Percentiles rank a stretch among this genome's conserved stretches.
Evolutionary conservation across 2,329 filamentous ascomycete species (phyloP).

Genomic region (Colletotrichum cereale): DNA sequence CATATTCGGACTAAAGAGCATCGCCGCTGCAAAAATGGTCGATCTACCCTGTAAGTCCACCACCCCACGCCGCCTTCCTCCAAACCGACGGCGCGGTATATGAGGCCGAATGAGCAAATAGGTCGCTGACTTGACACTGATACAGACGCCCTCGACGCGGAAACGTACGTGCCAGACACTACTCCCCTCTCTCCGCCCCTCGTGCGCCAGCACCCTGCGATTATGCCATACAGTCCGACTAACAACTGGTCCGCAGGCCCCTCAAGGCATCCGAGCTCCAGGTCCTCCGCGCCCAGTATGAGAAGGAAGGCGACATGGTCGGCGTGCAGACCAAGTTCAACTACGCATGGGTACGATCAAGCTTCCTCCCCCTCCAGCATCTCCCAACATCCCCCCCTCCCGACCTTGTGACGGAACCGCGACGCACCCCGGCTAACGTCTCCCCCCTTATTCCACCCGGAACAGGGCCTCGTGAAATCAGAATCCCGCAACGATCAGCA

Average conservation of each 20-base stretch:
- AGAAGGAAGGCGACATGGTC: slow-evolving; percentile 97
- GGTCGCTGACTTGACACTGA: slow-evolving; percentile 31
- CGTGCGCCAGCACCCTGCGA: neutral
- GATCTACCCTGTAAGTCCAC: slow-evolving; percentile 61
- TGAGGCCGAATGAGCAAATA: neutral
- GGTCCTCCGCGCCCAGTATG: slow-evolving; percentile 92
- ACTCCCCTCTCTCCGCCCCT: neutral
- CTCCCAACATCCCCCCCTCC: slow-evolving; percentile 5
- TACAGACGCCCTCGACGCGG: slow-evolving; percentile 95
- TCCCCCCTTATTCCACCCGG: neutral
- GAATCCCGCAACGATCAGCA: slow-evolving; percentile 87
- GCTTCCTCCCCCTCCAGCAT: neutral
- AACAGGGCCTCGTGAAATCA: slow-evolving; percentile 94
- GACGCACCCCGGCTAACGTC: neutral
- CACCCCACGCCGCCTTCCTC: neutral
- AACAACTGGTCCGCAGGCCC: slow-evolving; percentile 67
- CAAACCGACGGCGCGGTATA: neutral
- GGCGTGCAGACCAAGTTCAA: slow-evolving; percentile 99
- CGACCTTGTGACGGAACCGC: neutral
- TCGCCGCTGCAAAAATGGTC: slow-evolving; percentile 54
- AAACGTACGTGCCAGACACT: slow-evolving; percentile 73
- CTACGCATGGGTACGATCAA: slow-evolving; percentile 89
- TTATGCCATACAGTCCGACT: neutral
- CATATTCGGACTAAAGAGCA: neutral
- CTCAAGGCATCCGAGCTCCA: slow-evolving; percentile 92